Evolutionary conservation across 192 early-diverging fungal species (phyloP), one percentile per base, ranked within the genome.

Genomic region (Coemansia sp.): DNA sequence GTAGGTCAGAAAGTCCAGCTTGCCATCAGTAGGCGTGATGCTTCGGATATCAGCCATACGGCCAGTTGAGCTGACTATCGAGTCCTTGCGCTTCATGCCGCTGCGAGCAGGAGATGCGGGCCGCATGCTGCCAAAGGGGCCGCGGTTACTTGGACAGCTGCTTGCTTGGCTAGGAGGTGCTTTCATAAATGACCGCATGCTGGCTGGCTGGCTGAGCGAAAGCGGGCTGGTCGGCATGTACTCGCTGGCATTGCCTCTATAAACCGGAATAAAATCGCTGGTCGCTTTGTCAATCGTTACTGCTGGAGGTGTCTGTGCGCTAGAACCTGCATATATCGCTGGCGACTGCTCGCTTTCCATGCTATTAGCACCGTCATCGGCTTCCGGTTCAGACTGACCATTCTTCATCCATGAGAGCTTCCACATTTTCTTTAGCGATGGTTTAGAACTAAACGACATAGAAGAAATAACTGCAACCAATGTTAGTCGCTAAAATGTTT

Each of bases 1-100:
- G 16, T 57, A 71, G 23, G 72, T 70, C 1, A 88, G 70, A 56
- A 87, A 82, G 59, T 88, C 87, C 78, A 78, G 38, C 10, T 35
- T 44, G 10, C 63, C 68, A 12, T 67, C 53, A 8, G 40, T 11
- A 1, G 50, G 30, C 3, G 39, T 23, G 8, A 43, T 39, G 12
- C 53, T 21, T 26, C 30, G 38, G 0, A 23, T 35, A 10, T 59
- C 69, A 6, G 14, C 13, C 30, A 44, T 5, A 3, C 69, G 62
- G 13, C 61, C 33, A 1, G 62, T 54, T 1, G 52, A 20, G 55
- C 72, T 64, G 30, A 75, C 72, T 50, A 75, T 68, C 21, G 72
- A 75, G 53, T 75, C 72, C 40, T 69, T 68, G 55, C 72, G 72
- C 37, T 75, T 75, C 53, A 75, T 60, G 13, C 37, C n/a, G 14